phyloP scores from a whole-genome alignment of 2,329 filamentous ascomycete genomes.

The Cytospora piceae region DNA sequence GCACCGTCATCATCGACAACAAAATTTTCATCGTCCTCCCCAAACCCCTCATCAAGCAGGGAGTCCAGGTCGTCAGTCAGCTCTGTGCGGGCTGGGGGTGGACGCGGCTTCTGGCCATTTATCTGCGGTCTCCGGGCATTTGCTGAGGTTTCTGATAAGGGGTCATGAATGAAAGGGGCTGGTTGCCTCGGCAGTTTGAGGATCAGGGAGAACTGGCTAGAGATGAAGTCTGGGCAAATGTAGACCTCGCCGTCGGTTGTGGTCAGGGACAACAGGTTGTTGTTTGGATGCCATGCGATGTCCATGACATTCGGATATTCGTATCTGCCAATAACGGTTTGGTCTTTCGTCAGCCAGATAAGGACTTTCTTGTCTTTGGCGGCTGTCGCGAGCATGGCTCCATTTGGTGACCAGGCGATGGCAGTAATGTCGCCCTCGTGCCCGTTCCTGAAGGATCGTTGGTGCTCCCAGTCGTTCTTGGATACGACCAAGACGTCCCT shows the following conservation, averaged over 20 bases:
- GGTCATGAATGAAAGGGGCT: conserved; percentile 85
- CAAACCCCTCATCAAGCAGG: conserved; percentile 64
- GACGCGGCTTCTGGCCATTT: conserved; percentile 59
- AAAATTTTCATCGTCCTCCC: conserved; percentile 72
- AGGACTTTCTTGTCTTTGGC: conserved; percentile 70
- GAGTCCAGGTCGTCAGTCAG: conserved; percentile 74
- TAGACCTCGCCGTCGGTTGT: conserved; percentile 92
- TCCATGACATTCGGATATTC: conserved; percentile 85
- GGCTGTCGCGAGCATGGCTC: conserved; percentile 77
- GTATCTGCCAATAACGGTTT: conserved; percentile 76
- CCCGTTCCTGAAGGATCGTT: conserved; percentile 76
- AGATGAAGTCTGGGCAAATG: conserved; percentile 76
- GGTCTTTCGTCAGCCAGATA: conserved; percentile 89
- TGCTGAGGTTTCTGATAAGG: conserved; percentile 68
- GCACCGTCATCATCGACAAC: conserved; percentile 95
- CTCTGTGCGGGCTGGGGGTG: conserved; percentile 24
- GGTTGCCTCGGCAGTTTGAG: conserved; percentile 67
- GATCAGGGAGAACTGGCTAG: conserved; percentile 59
- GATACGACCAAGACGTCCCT: conserved; percentile 86
- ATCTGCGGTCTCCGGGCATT: conserved; percentile 62
- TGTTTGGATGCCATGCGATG: conserved; percentile 85
- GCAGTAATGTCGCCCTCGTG: conserved; percentile 87
- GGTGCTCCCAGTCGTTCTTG: conserved; percentile 86
- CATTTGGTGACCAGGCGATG: conserved; percentile 92
- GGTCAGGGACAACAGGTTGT: conserved; percentile 89